phyloP scores from a whole-genome alignment of 2,329 filamentous ascomycete genomes.

The Septoria linicola region DNA sequence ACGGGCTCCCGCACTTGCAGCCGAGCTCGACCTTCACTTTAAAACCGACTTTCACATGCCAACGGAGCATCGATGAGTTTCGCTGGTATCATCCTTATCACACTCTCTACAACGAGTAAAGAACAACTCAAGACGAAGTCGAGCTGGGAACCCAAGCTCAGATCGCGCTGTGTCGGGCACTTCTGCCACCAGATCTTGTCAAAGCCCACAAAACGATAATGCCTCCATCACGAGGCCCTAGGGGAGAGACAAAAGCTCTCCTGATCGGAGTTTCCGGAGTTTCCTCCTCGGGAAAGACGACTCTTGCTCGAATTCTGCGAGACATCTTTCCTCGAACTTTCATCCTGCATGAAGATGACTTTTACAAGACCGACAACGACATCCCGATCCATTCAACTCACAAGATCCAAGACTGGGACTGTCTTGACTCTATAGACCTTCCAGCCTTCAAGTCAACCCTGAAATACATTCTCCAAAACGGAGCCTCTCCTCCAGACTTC shows the following conservation, averaged over 20 bases:
- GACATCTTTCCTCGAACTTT: slow-evolving; percentile 72
- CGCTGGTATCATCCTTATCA: too few species aligned
- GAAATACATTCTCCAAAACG: slow-evolving; percentile 66
- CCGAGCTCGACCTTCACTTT: slow-evolving; percentile 10
- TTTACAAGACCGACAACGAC: slow-evolving; percentile 79
- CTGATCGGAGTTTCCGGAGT: slow-evolving; percentile 83
- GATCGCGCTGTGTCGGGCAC: not conserved
- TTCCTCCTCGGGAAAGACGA: slow-evolving; percentile 93
- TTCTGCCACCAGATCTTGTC: not conserved
- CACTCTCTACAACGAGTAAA: too few species aligned
- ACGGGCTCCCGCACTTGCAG: not conserved
- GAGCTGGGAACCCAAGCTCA: not conserved
- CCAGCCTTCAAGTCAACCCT: slow-evolving; percentile 66
- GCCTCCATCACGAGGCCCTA: too few species aligned
- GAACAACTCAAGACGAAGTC: too few species aligned
- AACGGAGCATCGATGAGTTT: too few species aligned
- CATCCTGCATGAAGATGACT: slow-evolving; percentile 94
- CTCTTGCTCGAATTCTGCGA: slow-evolving; percentile 78
- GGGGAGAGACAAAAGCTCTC: slow-evolving; percentile 50
- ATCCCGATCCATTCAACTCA: slow-evolving; percentile 47
- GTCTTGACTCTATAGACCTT: slow-evolving; percentile 73
- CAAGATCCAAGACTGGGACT: slow-evolving; percentile 86
- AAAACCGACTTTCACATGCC: slow-evolving; percentile 1
- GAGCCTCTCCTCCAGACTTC: slow-evolving; percentile 57
- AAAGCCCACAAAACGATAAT: too few species aligned